Conservation (phyloP, 345 rosid species). For the Moricandia moricandioides region DNA sequence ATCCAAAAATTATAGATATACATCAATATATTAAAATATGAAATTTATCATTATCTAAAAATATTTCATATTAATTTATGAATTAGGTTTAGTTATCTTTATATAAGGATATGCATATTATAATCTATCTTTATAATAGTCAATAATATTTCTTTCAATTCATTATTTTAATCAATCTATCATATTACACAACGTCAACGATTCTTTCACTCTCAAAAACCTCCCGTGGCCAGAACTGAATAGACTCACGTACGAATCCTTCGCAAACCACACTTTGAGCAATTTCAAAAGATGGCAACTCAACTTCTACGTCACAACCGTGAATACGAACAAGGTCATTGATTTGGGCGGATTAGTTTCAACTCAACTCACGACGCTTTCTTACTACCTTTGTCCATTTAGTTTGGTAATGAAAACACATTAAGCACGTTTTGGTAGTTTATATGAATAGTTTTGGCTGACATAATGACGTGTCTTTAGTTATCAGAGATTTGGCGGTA, state of each 20-base stretch:
- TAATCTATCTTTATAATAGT: no score
- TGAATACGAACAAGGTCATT: not conserved
- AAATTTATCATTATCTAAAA: no score
- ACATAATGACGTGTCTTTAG: not conserved
- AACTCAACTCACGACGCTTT: not conserved
- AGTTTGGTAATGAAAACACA: not conserved
- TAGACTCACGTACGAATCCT: not conserved
- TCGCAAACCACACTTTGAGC: not conserved
- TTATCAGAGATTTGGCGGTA: slow-evolving; percentile 9
- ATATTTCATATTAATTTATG: no score
- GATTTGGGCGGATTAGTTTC: not conserved
- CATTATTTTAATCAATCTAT: no score
- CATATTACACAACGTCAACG: no score
- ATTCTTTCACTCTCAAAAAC: no score
- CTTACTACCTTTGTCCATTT: not conserved
- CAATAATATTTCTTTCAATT: no score
- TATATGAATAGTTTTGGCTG: not conserved
- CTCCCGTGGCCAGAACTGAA: no score
- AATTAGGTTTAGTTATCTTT: no score
- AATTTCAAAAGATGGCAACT: not conserved
- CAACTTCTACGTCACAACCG: not conserved
- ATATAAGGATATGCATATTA: no score
- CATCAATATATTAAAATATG: no score
- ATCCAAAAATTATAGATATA: no score
- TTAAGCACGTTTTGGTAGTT: not conserved